Percentiles rank a stretch among this genome's conserved stretches.
These are phyloP conservation scores for Pseudogymnoascus pannorum DNA, from an alignment of 2,329 filamentous ascomycete species.

Conservation along the genomic window DNA sequence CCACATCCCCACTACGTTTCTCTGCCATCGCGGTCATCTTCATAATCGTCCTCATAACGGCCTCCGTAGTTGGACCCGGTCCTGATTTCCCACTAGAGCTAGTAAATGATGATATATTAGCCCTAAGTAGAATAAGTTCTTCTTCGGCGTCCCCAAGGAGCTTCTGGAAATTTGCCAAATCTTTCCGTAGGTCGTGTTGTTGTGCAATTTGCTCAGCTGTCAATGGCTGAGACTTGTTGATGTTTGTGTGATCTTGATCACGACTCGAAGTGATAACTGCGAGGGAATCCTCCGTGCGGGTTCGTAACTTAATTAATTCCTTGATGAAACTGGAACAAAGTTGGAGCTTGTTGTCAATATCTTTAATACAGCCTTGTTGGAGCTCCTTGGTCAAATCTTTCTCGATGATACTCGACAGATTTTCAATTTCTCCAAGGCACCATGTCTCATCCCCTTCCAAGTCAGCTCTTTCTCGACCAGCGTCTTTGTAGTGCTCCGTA, in stretches of 20 bases:
- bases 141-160: constrained; percentile 74
- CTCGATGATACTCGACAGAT: constrained; percentile 58
- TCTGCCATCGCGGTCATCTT: constrained; percentile 93
- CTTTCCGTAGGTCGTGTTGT: constrained; percentile 72
- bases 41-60: constrained; percentile 80
- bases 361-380: constrained; percentile 59
- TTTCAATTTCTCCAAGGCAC: constrained; percentile 67
- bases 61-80: constrained; percentile 71
- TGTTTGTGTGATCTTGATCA: constrained; percentile 60
- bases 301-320: constrained; percentile 64
- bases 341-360: constrained; percentile 61
- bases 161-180: constrained; percentile 67
- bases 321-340: constrained; percentile 60
- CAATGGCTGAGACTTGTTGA: constrained; percentile 64
- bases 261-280: constrained; percentile 64
- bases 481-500: constrained; percentile 43
- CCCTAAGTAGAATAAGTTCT: constrained; percentile 68
- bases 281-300: constrained; percentile 70
- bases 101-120: constrained; percentile 58
- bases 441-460: constrained; percentile 63
- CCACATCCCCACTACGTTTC: constrained; percentile 83
- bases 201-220: constrained; percentile 76
- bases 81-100: constrained; percentile 37
- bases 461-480: constrained; percentile 55
- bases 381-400: constrained; percentile 57